Evolutionary conservation across 2,329 filamentous ascomycete species (phyloP).

Genomic region (Lachnellula willkommii): DNA sequence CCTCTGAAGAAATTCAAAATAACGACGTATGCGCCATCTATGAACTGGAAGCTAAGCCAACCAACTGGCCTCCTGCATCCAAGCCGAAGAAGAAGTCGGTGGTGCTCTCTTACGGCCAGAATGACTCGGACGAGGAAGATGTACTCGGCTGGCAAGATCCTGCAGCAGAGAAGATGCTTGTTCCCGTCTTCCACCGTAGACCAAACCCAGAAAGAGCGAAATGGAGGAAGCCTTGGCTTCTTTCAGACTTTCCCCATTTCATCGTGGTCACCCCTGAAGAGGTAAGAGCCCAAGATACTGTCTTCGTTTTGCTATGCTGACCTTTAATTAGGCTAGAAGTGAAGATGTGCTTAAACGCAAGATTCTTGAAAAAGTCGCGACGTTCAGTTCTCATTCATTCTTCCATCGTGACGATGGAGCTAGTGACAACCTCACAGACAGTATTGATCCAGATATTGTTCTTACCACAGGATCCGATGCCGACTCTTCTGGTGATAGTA

Average conservation of each 20-base stretch:
- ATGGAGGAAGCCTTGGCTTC: conserved; percentile 32
- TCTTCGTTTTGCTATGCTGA: not conserved
- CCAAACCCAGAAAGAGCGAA: conserved; percentile 30
- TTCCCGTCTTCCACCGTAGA: conserved; percentile 64
- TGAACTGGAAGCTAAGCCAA: conserved; percentile 73
- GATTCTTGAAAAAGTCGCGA: conserved; percentile 68
- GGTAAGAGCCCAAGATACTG: conserved; percentile 35
- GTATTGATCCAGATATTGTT: conserved; percentile 62
- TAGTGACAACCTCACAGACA: conserved; percentile 45
- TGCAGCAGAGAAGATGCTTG: conserved; percentile 59
- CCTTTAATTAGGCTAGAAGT: conserved; percentile 38
- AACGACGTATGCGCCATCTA: conserved; percentile 64
- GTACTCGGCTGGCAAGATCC: conserved; percentile 53
- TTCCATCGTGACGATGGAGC: conserved; percentile 39
- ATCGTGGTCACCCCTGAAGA: conserved; percentile 73
- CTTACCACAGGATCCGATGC: conserved; percentile 59
- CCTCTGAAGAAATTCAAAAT: conserved; percentile 65
- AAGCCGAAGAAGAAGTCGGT: conserved; percentile 39
- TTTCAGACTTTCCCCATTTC: conserved; percentile 51
- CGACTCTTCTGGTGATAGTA: conserved; percentile 62
- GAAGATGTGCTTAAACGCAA: conserved; percentile 75
- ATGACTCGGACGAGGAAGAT: conserved; percentile 41
- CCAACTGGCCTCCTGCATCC: conserved; percentile 64
- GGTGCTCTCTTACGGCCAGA: conserved; percentile 39
- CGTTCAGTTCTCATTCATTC: conserved; percentile 66